Evolutionary conservation across 2,329 filamentous ascomycete genomes (phyloP).

Genomic region (Immersiporthe knoxdaviesiana): DNA sequence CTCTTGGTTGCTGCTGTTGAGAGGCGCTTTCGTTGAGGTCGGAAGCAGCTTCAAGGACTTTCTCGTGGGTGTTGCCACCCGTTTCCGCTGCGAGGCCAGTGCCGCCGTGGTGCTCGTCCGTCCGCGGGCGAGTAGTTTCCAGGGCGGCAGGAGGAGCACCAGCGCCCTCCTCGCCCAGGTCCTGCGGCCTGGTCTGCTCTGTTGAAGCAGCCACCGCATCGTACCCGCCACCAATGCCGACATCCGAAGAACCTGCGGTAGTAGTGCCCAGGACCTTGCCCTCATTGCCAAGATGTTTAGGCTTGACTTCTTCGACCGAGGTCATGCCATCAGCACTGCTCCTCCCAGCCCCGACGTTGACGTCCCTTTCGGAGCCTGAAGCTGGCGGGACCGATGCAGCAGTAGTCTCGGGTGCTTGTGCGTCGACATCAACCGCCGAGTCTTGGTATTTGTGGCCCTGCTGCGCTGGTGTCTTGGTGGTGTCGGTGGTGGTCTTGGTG

Average conservation of each 20-base stretch:
- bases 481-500: not conserved
- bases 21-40: not conserved
- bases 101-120: not conserved
- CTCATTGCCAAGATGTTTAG: conserved; percentile 8
- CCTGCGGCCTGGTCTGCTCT: not conserved
- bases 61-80: not conserved
- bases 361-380: not conserved
- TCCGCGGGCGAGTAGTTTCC: not conserved
- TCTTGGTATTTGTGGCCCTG: not conserved
- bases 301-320: not conserved
- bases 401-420: not conserved
- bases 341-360: not conserved
- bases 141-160: not conserved
- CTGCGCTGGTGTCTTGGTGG: not conserved
- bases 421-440: not conserved
- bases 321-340: not conserved
- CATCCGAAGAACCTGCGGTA: not conserved
- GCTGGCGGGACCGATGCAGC: not conserved
- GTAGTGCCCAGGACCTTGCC: not conserved
- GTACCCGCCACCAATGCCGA: not conserved
- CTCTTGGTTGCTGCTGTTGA: not conserved
- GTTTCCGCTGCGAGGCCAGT: not conserved
- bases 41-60: not conserved
- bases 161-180: not conserved
- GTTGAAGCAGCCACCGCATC: not conserved